phyloP scores from a whole-genome alignment of 306 rosid genomes.

The Cicer cuneatum region DNA sequence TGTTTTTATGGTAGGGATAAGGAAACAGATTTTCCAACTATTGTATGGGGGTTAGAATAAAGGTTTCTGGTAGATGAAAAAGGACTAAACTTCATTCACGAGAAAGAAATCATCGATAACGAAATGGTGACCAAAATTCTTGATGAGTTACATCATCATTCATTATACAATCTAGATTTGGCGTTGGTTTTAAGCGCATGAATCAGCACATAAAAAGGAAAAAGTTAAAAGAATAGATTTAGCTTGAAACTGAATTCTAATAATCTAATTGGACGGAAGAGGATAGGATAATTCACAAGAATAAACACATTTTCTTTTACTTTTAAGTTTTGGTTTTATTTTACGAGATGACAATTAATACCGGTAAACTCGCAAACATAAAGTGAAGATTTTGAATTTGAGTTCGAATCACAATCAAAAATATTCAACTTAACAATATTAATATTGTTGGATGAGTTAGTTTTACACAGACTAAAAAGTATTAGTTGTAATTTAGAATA shows the following conservation, averaged over 20 bases:
- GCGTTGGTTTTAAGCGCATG: slow-evolving; percentile 7
- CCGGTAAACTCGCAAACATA: too few relatives aligned
- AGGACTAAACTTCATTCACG: slow-evolving; percentile 30
- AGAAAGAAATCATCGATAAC: slow-evolving; percentile 40
- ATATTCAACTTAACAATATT: too few relatives aligned
- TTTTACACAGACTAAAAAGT: too few relatives aligned
- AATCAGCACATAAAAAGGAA: background rate
- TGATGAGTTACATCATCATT: slow-evolving; percentile 6
- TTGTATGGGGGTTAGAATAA: slow-evolving; percentile 31
- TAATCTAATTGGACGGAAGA: background rate
- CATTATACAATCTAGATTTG: slow-evolving; percentile 7
- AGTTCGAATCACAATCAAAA: too few relatives aligned
- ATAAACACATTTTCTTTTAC: too few relatives aligned
- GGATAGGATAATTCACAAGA: background rate
- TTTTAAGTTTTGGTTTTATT: too few relatives aligned
- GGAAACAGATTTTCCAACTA: slow-evolving; percentile 21
- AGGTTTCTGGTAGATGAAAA: slow-evolving; percentile 38
- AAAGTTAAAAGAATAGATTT: background rate
- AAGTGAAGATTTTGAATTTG: too few relatives aligned
- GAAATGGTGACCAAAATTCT: slow-evolving; percentile 31
- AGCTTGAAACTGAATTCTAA: background rate
- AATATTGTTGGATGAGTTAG: too few relatives aligned
- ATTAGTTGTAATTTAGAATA: too few relatives aligned
- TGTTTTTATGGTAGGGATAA: background rate
- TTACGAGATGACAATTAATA: too few relatives aligned